A percentile compares a stretch with the other conserved stretches of the same genome.
phyloP scores from a whole-genome alignment of 2,329 filamentous ascomycete species.

The Pseudocercospora ulei region DNA sequence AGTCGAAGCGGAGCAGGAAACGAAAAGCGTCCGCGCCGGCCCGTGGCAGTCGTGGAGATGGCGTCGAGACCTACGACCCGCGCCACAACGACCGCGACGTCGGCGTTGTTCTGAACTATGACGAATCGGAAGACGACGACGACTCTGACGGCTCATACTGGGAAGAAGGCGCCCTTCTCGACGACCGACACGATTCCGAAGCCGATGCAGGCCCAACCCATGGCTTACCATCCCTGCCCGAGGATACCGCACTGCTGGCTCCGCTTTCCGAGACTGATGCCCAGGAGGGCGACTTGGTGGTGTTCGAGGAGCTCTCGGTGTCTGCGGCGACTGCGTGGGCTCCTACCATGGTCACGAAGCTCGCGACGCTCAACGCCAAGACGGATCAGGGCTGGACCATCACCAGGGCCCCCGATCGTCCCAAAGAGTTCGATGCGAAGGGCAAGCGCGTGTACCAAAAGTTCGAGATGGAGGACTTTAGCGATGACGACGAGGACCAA shows the following conservation, averaged over 20 bases:
- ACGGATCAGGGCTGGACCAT: constrained; percentile 44
- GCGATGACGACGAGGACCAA: constrained; percentile 46
- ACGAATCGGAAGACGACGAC: constrained; percentile 35
- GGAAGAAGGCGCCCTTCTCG: constrained; percentile 27
- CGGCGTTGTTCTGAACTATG: constrained; percentile 36
- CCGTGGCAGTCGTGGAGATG: constrained; percentile 35
- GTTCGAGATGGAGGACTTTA: constrained; percentile 59
- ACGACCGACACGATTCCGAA: constrained; percentile 22
- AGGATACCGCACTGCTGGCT: constrained; percentile 41
- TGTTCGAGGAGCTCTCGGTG: constrained; percentile 57
- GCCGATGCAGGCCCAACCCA: constrained; percentile 35
- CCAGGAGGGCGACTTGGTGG: constrained; percentile 53
- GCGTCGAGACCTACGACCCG: constrained; percentile 35
- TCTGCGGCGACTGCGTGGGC: constrained; percentile 56
- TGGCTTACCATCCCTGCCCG: constrained; percentile 48
- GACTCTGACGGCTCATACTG: constrained; percentile 26
- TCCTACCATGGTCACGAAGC: constrained; percentile 54
- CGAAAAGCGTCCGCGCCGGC: constrained; percentile 40
- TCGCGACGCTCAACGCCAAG: constrained; percentile 53
- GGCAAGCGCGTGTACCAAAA: constrained; percentile 65
- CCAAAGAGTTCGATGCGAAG: constrained; percentile 55
- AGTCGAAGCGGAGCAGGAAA: constrained; percentile 44
- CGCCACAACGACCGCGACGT: constrained; percentile 33
- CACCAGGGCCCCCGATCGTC: constrained; percentile 53
- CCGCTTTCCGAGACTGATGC: constrained; percentile 44